Evolutionary conservation across 1,284 basidiomycete genomes (phyloP).

Genomic region (Heterobasidion annosum): DNA sequence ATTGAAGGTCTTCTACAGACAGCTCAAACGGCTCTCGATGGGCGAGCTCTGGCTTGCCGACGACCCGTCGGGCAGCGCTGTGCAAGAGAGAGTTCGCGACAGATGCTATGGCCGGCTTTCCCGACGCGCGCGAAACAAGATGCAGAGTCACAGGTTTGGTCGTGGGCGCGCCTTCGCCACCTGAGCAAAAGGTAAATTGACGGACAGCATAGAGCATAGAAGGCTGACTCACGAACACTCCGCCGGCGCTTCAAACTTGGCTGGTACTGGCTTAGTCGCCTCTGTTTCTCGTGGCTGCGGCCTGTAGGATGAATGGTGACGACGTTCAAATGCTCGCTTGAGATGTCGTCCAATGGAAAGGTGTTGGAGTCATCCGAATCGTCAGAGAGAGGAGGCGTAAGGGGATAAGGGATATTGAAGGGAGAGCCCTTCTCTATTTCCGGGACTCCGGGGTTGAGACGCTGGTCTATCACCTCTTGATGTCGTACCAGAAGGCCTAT

Average conservation of each 20-base stretch:
- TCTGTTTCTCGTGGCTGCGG: not conserved
- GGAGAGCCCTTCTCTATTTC: not conserved
- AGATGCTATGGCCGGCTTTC: constrained; percentile 27
- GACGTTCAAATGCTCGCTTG: constrained; percentile 22
- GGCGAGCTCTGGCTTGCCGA: constrained; percentile 2
- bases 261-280: not conserved
- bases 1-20: constrained; percentile 36
- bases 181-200: not conserved
- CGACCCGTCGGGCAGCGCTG: not conserved
- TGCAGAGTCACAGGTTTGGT: constrained; percentile 20
- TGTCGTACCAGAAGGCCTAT: not conserved
- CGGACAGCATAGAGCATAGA: too few species aligned
- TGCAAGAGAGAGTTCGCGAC: constrained; percentile 14
- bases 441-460: not conserved
- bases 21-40: constrained; percentile 20
- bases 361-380: constrained; percentile 50
- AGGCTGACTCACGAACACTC: not conserved
- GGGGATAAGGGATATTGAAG: not conserved
- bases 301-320: constrained; percentile 25
- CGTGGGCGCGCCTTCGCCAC: not conserved
- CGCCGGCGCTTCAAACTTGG: not conserved
- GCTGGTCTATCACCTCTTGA: not conserved
- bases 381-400: constrained; percentile 64
- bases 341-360: constrained; percentile 36
- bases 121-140: constrained; percentile 24